Evolutionary conservation across 2,329 filamentous ascomycete species (phyloP).

Genomic region (Diaporthe eres): DNA sequence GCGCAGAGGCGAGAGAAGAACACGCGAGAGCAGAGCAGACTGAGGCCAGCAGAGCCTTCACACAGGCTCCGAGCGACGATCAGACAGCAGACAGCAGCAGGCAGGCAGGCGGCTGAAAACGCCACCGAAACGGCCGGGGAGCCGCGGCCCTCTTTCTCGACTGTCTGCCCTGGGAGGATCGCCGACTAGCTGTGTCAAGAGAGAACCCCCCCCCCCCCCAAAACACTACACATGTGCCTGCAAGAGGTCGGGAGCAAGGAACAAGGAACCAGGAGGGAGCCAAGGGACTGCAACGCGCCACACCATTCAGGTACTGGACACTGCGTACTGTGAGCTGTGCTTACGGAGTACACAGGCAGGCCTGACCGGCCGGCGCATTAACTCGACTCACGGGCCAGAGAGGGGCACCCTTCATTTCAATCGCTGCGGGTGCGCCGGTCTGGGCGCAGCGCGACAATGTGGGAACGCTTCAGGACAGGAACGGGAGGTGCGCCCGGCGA

Average conservation of each 20-base stretch:
- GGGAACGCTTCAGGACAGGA: conserved; percentile 30
- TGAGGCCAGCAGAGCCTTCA: background rate
- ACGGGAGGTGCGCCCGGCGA: conserved; percentile 2
- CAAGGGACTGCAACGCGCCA: background rate
- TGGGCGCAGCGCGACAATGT: conserved; percentile 16
- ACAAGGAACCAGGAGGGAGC: conserved; percentile 1
- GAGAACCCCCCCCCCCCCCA: background rate
- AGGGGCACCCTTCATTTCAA: conserved; percentile 30
- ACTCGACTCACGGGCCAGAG: conserved; percentile 27
- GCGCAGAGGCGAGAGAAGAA: background rate
- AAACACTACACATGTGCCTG: background rate
- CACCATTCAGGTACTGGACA: background rate
- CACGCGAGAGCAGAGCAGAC: too few species aligned
- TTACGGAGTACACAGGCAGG: background rate
- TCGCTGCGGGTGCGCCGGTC: conserved; percentile 1
- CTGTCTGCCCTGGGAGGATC: conserved; percentile 14
- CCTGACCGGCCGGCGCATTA: background rate
- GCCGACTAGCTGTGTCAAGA: conserved; percentile 29
- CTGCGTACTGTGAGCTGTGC: background rate
- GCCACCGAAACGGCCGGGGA: conserved; percentile 23
- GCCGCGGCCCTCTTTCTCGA: background rate
- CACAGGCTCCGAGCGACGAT: conserved; percentile 26
- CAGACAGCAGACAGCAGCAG: conserved; percentile 10
- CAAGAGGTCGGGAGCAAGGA: background rate
- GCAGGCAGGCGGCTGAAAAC: conserved; percentile 18